Conservation (phyloP, 345 rosid genomes). For the Arabidopsis arenosa region DNA sequence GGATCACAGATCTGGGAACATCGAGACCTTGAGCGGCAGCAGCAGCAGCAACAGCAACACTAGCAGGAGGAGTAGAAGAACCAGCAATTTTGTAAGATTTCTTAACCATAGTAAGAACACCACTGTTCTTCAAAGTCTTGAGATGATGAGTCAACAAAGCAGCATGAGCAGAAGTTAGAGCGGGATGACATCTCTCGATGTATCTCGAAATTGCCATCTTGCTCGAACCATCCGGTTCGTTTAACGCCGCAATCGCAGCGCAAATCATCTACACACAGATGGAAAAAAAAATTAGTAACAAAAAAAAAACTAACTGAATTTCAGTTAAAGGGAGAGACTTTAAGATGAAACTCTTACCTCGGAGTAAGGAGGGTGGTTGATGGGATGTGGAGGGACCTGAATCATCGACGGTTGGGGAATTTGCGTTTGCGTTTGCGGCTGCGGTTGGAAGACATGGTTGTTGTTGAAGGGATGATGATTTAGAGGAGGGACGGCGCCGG, state of each 20-base stretch:
- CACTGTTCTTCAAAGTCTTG: slow-evolving; percentile 60
- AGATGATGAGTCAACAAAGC: slow-evolving; percentile 66
- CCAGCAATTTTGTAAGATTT: slow-evolving; percentile 68
- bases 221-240: slow-evolving; percentile 79
- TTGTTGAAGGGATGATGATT: background rate
- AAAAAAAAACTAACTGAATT: background rate
- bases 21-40: slow-evolving; percentile 5
- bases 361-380: slow-evolving; percentile 36
- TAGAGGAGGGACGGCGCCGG: background rate
- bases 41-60: slow-evolving; percentile 26
- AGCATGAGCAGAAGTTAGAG: slow-evolving; percentile 60
- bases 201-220: slow-evolving; percentile 74
- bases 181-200: slow-evolving; percentile 53
- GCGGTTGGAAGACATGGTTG: slow-evolving; percentile 19
- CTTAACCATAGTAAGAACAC: slow-evolving; percentile 60
- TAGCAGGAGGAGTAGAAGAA: background rate
- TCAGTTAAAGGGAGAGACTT: slow-evolving; percentile 4
- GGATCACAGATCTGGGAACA: slow-evolving; percentile 40
- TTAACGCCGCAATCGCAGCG: slow-evolving; percentile 70
- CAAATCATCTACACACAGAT: slow-evolving; percentile 61
- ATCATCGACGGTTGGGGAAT: background rate
- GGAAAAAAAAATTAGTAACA: background rate
- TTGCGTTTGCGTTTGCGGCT: slow-evolving; percentile 17
- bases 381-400: background rate
- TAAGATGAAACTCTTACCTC: slow-evolving; percentile 28